phyloP scores from a whole-genome alignment of 1,284 basidiomycete genomes.

The Ustilago curta region DNA sequence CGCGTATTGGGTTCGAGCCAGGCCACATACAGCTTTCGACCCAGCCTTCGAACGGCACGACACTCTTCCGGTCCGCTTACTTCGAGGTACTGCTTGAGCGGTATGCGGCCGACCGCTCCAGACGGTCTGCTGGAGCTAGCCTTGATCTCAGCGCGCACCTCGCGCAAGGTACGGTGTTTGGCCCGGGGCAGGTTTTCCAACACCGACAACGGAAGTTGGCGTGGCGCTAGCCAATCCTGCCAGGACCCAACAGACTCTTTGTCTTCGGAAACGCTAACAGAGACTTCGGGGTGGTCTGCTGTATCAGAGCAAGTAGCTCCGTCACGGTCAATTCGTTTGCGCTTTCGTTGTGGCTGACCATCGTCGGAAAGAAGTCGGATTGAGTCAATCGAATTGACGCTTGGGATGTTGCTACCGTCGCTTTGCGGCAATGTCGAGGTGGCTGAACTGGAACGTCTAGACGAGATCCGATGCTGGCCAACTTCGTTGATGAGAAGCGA shows the following conservation, averaged over 20 bases:
- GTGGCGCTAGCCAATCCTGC: neutral
- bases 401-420: neutral
- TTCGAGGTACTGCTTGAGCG: constrained; percentile 7
- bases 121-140: constrained; percentile 3
- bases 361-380: neutral
- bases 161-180: neutral
- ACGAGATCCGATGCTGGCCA: neutral
- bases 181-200: neutral
- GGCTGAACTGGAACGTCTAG: neutral
- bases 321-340: neutral
- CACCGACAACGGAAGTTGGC: neutral
- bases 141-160: constrained; percentile 6
- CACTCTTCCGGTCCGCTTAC: constrained; percentile 4
- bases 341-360: neutral
- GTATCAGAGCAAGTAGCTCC: neutral
- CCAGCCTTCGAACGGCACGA: constrained; percentile 3
- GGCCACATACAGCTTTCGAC: constrained; percentile 1
- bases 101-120: neutral
- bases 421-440: neutral
- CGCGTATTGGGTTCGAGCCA: constrained; percentile 4
- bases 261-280: neutral
- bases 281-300: neutral
- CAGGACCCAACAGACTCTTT: neutral
- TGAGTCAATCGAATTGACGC: neutral
- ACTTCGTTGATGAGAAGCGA: neutral